These are phyloP conservation scores for Golubevia sp. DNA, from an alignment of 1,284 basidiomycete genomes.

Conservation along the genomic window DNA sequence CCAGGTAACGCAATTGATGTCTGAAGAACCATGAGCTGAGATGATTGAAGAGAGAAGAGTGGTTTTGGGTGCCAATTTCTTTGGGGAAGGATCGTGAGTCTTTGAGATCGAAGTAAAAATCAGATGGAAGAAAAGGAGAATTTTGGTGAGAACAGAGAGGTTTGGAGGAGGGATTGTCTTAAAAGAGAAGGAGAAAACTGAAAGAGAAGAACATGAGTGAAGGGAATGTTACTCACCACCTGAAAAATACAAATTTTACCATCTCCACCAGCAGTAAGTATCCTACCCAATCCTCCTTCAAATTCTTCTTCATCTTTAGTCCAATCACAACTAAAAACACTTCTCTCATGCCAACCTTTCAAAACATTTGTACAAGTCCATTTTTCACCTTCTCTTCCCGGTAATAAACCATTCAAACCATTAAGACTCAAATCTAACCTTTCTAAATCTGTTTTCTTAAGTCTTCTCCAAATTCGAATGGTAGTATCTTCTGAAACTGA, in stretches of 20 bases:
- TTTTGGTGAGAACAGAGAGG: too few relatives aligned
- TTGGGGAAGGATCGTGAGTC: too few relatives aligned
- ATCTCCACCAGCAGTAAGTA: slow-evolving; percentile 77
- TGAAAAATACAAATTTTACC: slow-evolving; percentile 77
- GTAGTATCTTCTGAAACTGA: slow-evolving; percentile 78
- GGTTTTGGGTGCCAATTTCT: too few relatives aligned
- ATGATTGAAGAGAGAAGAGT: too few relatives aligned
- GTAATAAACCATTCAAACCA: slow-evolving; percentile 28
- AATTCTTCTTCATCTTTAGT: slow-evolving; percentile 47
- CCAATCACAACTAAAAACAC: slow-evolving; percentile 82
- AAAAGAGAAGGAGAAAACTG: too few relatives aligned
- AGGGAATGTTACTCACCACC: slow-evolving; percentile 62
- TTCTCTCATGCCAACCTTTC: slow-evolving; percentile 68
- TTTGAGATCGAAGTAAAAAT: too few relatives aligned
- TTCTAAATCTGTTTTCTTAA: slow-evolving; percentile 46
- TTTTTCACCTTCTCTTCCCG: slow-evolving; percentile 53
- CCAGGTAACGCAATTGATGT: too few relatives aligned
- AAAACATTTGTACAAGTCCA: slow-evolving; percentile 61
- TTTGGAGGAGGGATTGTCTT: too few relatives aligned
- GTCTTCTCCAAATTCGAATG: slow-evolving; percentile 66
- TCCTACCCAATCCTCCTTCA: slow-evolving; percentile 68
- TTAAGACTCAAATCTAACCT: slow-evolving; percentile 34
- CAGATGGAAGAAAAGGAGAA: too few relatives aligned
- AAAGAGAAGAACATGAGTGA: slow-evolving; percentile 3
- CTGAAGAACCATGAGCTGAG: too few relatives aligned